phyloP scores from a whole-genome alignment of 75 land plant genomes.

The Picea sitchensis region DNA sequence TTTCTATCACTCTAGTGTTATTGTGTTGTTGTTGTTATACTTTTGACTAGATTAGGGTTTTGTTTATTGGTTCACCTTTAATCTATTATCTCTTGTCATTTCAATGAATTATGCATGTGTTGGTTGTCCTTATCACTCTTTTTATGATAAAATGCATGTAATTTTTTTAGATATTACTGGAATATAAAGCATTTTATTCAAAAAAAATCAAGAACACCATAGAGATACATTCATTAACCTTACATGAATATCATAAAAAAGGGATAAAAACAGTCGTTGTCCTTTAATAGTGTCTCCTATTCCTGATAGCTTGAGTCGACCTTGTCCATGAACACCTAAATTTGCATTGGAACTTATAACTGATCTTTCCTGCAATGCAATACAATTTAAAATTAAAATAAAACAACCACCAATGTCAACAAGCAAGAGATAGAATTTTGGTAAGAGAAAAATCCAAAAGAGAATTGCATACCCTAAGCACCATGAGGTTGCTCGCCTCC shows the following conservation, averaged over 20 bases:
- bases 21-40: too few species aligned
- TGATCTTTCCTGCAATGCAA: slow-evolving; percentile 63
- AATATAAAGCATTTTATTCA: too few species aligned
- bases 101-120: too few species aligned
- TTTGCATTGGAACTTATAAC: slow-evolving; percentile 81
- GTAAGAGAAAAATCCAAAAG: background rate
- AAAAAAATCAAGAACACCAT: background rate
- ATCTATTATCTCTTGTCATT: too few species aligned
- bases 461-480: slow-evolving; percentile 58
- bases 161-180: too few species aligned
- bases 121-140: too few species aligned
- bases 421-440: background rate
- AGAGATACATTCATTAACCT: slow-evolving; percentile 18
- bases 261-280: slow-evolving; percentile 78
- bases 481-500: slow-evolving; percentile 87
- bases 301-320: slow-evolving; percentile 69
- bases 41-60: too few species aligned
- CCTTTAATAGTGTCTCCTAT: slow-evolving; percentile 80
- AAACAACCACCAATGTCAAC: background rate
- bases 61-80: too few species aligned
- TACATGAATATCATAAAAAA: slow-evolving; percentile 87
- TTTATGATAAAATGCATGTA: too few species aligned
- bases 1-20: too few species aligned
- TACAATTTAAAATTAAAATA: background rate
- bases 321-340: slow-evolving; percentile 95